Evolutionary conservation across 1,284 basidiomycete genomes (phyloP).

Genomic region (Ustilago bromivora): DNA sequence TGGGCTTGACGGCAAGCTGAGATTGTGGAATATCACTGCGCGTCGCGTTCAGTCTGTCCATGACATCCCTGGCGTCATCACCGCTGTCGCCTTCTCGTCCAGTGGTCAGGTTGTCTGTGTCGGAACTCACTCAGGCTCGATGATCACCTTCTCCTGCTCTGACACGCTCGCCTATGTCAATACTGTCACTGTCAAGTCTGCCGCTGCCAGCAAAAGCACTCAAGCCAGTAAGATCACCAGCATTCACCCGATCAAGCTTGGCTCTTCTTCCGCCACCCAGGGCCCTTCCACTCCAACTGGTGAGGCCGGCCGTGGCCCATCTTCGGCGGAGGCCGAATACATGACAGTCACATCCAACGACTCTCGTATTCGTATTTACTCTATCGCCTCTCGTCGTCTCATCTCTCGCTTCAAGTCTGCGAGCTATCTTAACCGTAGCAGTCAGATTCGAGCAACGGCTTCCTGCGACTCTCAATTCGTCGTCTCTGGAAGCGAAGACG

Average conservation of each 20-base stretch:
- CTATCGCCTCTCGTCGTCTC: slow-evolving; percentile 56
- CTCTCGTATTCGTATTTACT: slow-evolving; percentile 69
- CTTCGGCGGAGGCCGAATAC: slow-evolving; percentile 46
- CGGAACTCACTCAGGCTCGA: slow-evolving; percentile 67
- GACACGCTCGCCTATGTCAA: slow-evolving; percentile 61
- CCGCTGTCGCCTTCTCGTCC: slow-evolving; percentile 67
- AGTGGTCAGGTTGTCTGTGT: slow-evolving; percentile 67
- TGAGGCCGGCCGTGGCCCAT: background rate
- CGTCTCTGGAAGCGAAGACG: slow-evolving; percentile 69
- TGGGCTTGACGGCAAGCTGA: slow-evolving; percentile 69
- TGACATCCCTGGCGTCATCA: slow-evolving; percentile 70
- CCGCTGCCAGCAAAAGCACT: slow-evolving; percentile 64
- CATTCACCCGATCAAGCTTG: slow-evolving; percentile 58
- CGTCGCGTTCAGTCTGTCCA: slow-evolving; percentile 47
- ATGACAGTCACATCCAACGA: slow-evolving; percentile 71
- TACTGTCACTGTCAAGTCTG: slow-evolving; percentile 63
- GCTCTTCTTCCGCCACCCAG: slow-evolving; percentile 14
- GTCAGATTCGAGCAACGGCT: slow-evolving; percentile 68
- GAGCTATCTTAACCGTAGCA: slow-evolving; percentile 56
- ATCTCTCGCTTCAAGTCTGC: slow-evolving; percentile 57
- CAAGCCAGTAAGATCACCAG: slow-evolving; percentile 70
- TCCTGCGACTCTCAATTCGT: slow-evolving; percentile 66
- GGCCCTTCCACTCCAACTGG: slow-evolving; percentile 12
- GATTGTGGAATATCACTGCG: slow-evolving; percentile 69
- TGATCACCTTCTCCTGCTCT: slow-evolving; percentile 65